A percentile compares a stretch with the other conserved stretches of the same genome.
phyloP scores from a whole-genome alignment of 805 yeast genomes.

The Pichia deserticola region DNA sequence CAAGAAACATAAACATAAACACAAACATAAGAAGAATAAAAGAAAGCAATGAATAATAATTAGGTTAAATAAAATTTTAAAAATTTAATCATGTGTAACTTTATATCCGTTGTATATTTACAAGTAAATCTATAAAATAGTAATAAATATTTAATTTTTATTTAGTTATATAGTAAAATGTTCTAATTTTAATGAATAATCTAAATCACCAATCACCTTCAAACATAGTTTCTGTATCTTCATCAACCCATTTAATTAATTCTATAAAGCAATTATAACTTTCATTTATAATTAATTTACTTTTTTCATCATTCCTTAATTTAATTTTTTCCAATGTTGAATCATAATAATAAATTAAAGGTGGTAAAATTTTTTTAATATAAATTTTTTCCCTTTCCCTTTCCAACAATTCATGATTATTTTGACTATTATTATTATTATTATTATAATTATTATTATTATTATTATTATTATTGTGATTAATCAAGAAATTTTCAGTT shows the following conservation, averaged over 20 bases:
- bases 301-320: slow-evolving; percentile 1
- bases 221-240: slow-evolving; percentile 9
- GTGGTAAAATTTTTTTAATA: slow-evolving; percentile 9
- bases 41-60: neutral
- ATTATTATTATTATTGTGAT: no score
- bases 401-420: neutral
- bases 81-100: no score
- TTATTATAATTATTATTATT: neutral
- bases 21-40: slow-evolving; percentile 1
- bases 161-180: no score
- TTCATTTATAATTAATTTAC: slow-evolving; percentile 4
- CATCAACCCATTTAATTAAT: slow-evolving; percentile 16
- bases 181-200: no score
- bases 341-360: slow-evolving; percentile 14
- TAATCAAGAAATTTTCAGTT: no score
- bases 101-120: neutral
- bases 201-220: slow-evolving; percentile 10
- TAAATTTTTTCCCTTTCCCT: neutral
- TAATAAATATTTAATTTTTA: neutral
- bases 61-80: no score
- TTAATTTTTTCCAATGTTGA: slow-evolving; percentile 8
- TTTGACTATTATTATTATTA: neutral
- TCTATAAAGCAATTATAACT: slow-evolving; percentile 7
- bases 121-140: slow-evolving; percentile 1
- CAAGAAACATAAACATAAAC: neutral